These are phyloP conservation scores for Termitomyces sp. DNA, from an alignment of 768 basidiomycete species.

Conservation along the genomic window DNA sequence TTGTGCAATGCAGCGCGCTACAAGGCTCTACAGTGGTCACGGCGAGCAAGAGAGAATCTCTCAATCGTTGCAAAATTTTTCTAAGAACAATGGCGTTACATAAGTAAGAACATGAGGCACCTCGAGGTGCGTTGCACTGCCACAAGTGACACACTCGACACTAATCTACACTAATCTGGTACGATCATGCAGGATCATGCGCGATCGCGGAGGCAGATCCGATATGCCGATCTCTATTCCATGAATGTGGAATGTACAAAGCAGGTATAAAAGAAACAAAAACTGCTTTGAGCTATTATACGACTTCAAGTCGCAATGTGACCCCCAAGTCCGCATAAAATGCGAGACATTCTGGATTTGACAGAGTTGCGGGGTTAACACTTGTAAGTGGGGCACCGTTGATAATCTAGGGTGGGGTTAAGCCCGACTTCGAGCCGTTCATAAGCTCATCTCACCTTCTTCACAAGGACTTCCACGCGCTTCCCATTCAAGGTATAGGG, in stretches of 20 bases:
- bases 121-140: conserved; percentile 13
- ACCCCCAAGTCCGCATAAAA: conserved; percentile 58
- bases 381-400: conserved; percentile 68
- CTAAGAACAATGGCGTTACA: conserved; percentile 6
- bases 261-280: neutral
- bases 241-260: neutral
- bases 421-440: neutral
- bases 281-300: conserved; percentile 5
- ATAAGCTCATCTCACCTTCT: conserved; percentile 47
- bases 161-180: neutral
- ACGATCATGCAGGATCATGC: conserved; percentile 7
- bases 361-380: conserved; percentile 69
- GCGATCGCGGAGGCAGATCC: conserved; percentile 10
- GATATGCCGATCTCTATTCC: neutral
- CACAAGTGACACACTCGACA: too few species aligned
- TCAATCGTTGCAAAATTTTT: conserved; percentile 3
- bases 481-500: conserved; percentile 83
- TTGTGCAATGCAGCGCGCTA: neutral
- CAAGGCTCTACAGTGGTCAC: neutral
- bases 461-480: conserved; percentile 74
- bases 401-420: conserved; percentile 50
- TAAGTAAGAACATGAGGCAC: neutral
- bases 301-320: conserved; percentile 43
- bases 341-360: conserved; percentile 68
- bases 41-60: neutral